These are phyloP conservation scores for Lentinula raphanica DNA, from an alignment of 768 basidiomycete species.

Conservation along the genomic window DNA sequence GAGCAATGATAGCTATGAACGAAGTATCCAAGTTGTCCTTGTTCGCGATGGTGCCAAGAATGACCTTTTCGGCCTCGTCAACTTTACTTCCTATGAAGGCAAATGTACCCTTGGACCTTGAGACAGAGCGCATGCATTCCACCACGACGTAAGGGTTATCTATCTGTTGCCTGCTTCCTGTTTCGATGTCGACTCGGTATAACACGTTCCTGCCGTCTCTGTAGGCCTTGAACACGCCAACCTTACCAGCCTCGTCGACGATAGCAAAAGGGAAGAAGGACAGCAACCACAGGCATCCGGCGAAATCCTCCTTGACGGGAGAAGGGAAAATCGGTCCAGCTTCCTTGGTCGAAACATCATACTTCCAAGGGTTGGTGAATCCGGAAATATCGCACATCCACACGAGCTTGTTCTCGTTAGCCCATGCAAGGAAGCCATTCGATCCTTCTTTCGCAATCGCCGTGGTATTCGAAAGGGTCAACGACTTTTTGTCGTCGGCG, in stretches of 20 bases:
- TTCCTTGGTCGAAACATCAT: constrained; percentile 16
- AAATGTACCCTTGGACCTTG: constrained; percentile 20
- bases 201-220: constrained; percentile 23
- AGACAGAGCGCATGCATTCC: constrained; percentile 28
- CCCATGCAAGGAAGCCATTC: constrained; percentile 43
- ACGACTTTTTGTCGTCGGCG: neutral
- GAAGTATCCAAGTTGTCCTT: neutral
- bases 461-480: constrained; percentile 20
- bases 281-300: constrained; percentile 14
- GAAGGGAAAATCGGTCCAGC: constrained; percentile 2
- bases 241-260: constrained; percentile 18
- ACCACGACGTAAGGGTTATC: constrained; percentile 40
- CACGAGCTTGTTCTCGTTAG: constrained; percentile 34
- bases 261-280: constrained; percentile 16
- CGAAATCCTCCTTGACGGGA: constrained; percentile 20
- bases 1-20: constrained; percentile 5
- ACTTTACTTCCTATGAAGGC: constrained; percentile 41
- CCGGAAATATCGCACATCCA: constrained; percentile 49
- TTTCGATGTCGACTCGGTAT: constrained; percentile 21
- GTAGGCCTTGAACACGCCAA: constrained; percentile 26
- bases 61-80: constrained; percentile 35
- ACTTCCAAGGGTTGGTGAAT: constrained; percentile 48
- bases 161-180: constrained; percentile 23
- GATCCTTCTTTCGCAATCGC: constrained; percentile 36
- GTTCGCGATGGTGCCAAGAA: constrained; percentile 15